phyloP scores from a whole-genome alignment of 148 eudicot genomes.

The Rhododendron williamsianum region DNA sequence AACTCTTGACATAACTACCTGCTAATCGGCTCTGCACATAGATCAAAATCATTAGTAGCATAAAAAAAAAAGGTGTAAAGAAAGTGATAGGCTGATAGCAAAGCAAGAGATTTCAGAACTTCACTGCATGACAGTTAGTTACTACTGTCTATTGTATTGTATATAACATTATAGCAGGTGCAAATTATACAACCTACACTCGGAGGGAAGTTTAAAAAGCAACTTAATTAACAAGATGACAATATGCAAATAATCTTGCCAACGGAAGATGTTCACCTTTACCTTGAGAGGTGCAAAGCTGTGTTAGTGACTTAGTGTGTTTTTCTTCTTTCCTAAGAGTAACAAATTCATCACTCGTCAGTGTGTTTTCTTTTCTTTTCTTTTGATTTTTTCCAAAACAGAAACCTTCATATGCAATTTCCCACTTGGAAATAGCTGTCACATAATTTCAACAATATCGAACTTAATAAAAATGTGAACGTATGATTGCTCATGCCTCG shows the following conservation, averaged over 20 bases:
- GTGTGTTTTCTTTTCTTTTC: background rate
- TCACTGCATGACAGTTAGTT: background rate
- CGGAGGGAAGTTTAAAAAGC: background rate
- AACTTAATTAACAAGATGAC: background rate
- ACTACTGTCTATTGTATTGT: background rate
- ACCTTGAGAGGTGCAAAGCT: background rate
- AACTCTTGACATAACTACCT: conserved; percentile 27
- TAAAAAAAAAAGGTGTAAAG: background rate
- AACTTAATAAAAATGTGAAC: background rate
- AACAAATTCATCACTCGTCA: background rate
- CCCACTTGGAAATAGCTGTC: background rate
- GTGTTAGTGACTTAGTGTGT: background rate
- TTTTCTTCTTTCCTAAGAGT: background rate
- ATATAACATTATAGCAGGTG: background rate
- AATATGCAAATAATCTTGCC: background rate
- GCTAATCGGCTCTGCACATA: conserved; percentile 28
- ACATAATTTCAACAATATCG: background rate
- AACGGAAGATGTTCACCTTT: background rate
- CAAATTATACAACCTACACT: background rate
- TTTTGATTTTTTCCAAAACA: background rate
- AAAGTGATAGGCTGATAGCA: background rate
- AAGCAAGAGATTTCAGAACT: background rate
- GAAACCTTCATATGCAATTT: background rate
- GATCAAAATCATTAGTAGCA: background rate
- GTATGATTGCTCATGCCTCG: background rate